phyloP scores from a whole-genome alignment of 495 filamentous ascomycete genomes.

The Penicillium canescens region DNA sequence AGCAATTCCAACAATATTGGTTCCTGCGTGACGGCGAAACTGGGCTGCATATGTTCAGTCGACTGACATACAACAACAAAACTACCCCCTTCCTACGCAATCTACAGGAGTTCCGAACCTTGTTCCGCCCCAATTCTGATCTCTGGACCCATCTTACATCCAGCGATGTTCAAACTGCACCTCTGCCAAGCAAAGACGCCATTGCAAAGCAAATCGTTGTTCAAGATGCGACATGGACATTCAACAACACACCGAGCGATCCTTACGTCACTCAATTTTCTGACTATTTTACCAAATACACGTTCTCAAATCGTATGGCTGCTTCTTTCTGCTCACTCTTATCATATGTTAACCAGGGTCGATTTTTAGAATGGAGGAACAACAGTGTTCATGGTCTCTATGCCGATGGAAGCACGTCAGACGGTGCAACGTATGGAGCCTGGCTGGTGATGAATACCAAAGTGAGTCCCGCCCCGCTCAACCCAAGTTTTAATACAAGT shows the following conservation, averaged over 20 bases:
- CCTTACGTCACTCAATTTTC: constrained; percentile 50
- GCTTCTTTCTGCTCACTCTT: not conserved
- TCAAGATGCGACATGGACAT: constrained; percentile 58
- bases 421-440: constrained; percentile 51
- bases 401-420: constrained; percentile 49
- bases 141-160: constrained; percentile 58
- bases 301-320: constrained; percentile 43
- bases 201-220: constrained; percentile 43
- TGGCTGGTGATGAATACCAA: constrained; percentile 61
- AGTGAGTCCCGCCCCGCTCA: constrained; percentile 9
- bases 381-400: constrained; percentile 56
- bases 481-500: too few species aligned
- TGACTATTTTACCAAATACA: constrained; percentile 62
- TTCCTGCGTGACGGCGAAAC: constrained; percentile 57
- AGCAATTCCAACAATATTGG: constrained; percentile 58
- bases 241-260: constrained; percentile 51
- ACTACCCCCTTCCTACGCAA: constrained; percentile 53
- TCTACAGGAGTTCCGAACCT: constrained; percentile 55
- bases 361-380: constrained; percentile 43
- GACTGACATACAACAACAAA: constrained; percentile 53
- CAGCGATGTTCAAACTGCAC: constrained; percentile 50
- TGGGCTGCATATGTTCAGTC: constrained; percentile 55
- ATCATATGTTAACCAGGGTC: not conserved
- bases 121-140: constrained; percentile 53
- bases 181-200: constrained; percentile 48